Conservation (phyloP, 2,329 filamentous ascomycete species). For the Alternaria novae-zelandiae region DNA sequence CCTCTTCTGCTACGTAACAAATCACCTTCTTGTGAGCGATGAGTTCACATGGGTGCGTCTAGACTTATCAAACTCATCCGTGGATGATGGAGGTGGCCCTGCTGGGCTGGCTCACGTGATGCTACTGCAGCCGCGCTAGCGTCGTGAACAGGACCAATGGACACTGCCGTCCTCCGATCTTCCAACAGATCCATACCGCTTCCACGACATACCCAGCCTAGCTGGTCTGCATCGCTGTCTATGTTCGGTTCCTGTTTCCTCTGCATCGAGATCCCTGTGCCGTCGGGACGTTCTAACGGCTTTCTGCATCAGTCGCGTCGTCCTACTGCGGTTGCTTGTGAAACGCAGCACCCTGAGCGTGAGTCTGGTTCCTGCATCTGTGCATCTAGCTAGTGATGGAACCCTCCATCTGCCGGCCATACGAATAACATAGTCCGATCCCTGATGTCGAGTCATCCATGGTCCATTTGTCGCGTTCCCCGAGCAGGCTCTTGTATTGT, state of each 20-base stretch:
- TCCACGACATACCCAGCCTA: neutral
- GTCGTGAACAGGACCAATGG: constrained; percentile 1
- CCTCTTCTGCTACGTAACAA: neutral
- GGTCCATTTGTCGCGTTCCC: neutral
- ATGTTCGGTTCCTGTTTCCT: neutral
- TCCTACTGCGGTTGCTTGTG: constrained; percentile 10
- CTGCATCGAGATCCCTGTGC: neutral
- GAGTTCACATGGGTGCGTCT: neutral
- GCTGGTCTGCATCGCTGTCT: neutral
- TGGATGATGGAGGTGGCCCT: neutral
- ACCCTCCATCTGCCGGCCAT: neutral
- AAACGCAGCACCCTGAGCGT: constrained; percentile 4
- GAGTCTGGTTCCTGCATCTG: constrained; percentile 20
- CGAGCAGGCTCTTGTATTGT: neutral
- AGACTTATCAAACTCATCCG: neutral
- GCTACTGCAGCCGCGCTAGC: neutral
- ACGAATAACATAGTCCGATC: neutral
- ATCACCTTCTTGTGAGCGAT: neutral
- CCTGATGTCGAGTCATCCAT: neutral
- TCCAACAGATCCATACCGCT: neutral
- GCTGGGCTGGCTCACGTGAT: constrained; percentile 5
- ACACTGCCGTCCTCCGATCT: neutral
- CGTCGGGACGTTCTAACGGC: neutral
- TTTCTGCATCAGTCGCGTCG: neutral
- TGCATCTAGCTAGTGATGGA: constrained; percentile 1